A percentile compares a stretch with the other conserved stretches of the same genome.
Evolutionary conservation across 1,284 basidiomycete species (phyloP).

Genomic region (Leccinum subatratum): DNA sequence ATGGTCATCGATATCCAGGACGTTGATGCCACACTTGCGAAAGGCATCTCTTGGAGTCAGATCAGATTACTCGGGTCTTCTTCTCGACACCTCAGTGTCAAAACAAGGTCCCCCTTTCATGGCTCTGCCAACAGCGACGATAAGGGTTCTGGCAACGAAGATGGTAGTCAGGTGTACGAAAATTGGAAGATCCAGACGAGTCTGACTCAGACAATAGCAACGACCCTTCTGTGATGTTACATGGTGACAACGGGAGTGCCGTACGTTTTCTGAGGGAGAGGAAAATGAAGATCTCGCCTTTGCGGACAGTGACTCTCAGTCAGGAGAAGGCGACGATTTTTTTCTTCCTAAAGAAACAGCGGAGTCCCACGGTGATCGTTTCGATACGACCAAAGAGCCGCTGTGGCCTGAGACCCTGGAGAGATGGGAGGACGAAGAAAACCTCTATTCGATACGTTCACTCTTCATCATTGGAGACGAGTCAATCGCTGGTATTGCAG

Average conservation of each 20-base stretch:
- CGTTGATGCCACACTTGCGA: slow-evolving; percentile 76
- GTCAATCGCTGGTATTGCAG: slow-evolving; percentile 32
- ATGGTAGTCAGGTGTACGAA: slow-evolving; percentile 10
- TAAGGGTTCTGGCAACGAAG: slow-evolving; percentile 13
- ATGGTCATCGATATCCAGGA: slow-evolving; percentile 99
- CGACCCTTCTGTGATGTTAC: slow-evolving; percentile 22
- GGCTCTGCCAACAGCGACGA: slow-evolving; percentile 32
- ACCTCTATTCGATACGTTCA: slow-evolving; percentile 81
- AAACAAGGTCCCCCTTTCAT: slow-evolving; percentile 10
- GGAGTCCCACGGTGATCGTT: slow-evolving; percentile 46
- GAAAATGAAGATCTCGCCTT: slow-evolving; percentile 54
- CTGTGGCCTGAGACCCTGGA: slow-evolving; percentile 49
- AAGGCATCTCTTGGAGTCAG: slow-evolving; percentile 74
- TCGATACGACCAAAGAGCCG: slow-evolving; percentile 70
- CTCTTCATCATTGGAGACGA: slow-evolving; percentile 84
- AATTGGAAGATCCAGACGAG: slow-evolving; percentile 28
- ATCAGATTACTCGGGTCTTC: slow-evolving; percentile 87
- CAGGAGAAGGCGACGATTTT: slow-evolving; percentile 65
- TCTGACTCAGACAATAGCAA: slow-evolving; percentile 11
- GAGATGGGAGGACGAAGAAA: slow-evolving; percentile 80
- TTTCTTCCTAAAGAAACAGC: slow-evolving; percentile 55
- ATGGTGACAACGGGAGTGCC: slow-evolving; percentile 43
- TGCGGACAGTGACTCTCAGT: slow-evolving; percentile 77
- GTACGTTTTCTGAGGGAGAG: slow-evolving; percentile 34
- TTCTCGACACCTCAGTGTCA: slow-evolving; percentile 49